These are phyloP conservation scores for Aspergillus panamensis DNA, from an alignment of 495 filamentous ascomycete genomes.

Conservation along the genomic window DNA sequence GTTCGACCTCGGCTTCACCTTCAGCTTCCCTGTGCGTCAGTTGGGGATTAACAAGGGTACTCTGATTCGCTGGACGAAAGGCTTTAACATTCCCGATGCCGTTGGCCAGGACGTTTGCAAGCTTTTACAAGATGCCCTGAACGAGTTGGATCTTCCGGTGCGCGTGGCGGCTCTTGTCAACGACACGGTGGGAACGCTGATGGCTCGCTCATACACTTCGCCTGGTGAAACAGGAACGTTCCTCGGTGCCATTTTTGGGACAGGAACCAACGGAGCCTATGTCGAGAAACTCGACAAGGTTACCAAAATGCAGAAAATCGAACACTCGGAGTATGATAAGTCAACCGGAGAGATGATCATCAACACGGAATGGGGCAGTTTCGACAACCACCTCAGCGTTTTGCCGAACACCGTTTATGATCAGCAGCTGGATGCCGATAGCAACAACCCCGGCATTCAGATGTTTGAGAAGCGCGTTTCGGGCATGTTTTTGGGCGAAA, in stretches of 20 bases:
- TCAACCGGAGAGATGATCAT: conserved; percentile 92
- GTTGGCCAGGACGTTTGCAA: conserved; percentile 92
- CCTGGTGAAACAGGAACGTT: conserved; percentile 84
- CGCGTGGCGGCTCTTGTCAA: conserved; percentile 93
- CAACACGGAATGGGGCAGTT: conserved; percentile 98
- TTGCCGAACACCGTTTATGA: conserved; percentile 87
- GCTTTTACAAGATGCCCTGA: conserved; percentile 86
- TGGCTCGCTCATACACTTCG: conserved; percentile 93
- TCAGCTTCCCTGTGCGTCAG: conserved; percentile 95
- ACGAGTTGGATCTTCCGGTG: conserved; percentile 80
- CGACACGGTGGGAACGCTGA: conserved; percentile 94
- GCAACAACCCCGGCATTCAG: conserved; percentile 90
- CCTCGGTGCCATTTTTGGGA: conserved; percentile 86
- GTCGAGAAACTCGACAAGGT: conserved; percentile 55
- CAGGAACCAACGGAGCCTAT: conserved; percentile 93
- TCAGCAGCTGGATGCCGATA: conserved; percentile 67
- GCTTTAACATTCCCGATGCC: conserved; percentile 90
- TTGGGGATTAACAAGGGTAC: conserved; percentile 89
- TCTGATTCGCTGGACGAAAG: conserved; percentile 96
- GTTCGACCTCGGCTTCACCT: conserved; percentile 93
- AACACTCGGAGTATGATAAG: conserved; percentile 64
- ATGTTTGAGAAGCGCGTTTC: conserved; percentile 99
- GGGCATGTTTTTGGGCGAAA: conserved; percentile 97
- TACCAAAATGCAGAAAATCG: conserved; percentile 44
- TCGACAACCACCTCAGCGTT: conserved; percentile 87